Evolutionary conservation across 2,329 filamentous ascomycete genomes (phyloP), one percentile per base, ranked within the genome.

Genomic region (Aspergillus transmontanensis): DNA sequence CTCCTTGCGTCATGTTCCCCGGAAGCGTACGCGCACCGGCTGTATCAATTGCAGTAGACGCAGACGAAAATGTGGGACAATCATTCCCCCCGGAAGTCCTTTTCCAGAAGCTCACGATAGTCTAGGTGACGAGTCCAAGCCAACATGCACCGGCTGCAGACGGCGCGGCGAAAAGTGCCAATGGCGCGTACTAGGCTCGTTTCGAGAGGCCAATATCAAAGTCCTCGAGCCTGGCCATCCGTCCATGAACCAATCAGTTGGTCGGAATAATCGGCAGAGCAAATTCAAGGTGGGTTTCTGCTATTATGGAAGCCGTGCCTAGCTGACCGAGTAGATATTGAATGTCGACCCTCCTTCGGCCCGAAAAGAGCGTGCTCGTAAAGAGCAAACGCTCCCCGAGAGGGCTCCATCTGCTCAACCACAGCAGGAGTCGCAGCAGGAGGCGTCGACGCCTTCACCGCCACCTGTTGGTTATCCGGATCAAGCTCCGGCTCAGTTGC

Each of bases 21-120:
- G 67, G 58, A 72, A 69, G 45, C 69, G 74, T 32, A 76, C 73
- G 5, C 67, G 74, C 57, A 74, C 70, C 3, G 75, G 75, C 0
- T 77, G 73, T 64, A 57, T 74, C 30, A 73, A 73, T 59, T 76
- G 74, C 67, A 73, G 73, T 66, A 74, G 71, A 23, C 66, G 72
- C 23, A 67, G 73, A 26, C 69, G 73, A 57, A 76, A 77, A 71
- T 77, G 74, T 72, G 28, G 30, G 51, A 56, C 51, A 62, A 58
- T 54, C 9, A 19, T 3, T 45, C 21, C 39, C 12, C 39, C 28
- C 23, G 19, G 26, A 51, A 28, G 32, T 48, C 5, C 23, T 21
- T 28, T 34, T 28, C 55, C 45, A 14, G 21, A 58, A 56, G 57
- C 32, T 58, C 14, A 64, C 58, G 30, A 26, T 19, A n/a, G 10